A percentile compares a stretch with the other conserved stretches of the same genome.
Conservation (phyloP, 352 stramenopile species). For the Saprolegnia diclina region DNA sequence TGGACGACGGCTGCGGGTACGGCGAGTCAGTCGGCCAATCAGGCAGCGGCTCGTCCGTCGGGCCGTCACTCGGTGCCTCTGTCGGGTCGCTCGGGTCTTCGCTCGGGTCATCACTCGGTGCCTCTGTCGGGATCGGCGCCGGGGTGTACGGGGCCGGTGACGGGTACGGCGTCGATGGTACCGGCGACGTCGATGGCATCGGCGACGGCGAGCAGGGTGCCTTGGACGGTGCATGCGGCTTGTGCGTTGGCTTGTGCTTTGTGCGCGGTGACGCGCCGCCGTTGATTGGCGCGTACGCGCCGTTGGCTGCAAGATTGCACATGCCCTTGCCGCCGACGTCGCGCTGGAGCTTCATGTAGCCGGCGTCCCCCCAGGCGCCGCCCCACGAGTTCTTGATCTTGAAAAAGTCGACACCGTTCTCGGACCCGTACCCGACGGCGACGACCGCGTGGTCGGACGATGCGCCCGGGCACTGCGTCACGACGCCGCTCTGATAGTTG, state of each 20-base stretch:
- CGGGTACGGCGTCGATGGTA: too few species aligned
- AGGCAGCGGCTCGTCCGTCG: not conserved
- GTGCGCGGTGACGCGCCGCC: not conserved
- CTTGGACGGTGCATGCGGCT: too few species aligned
- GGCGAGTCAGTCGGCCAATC: not conserved
- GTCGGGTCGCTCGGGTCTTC: slow-evolving; percentile 6
- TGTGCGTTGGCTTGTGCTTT: too few species aligned
- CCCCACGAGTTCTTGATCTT: slow-evolving; percentile 74
- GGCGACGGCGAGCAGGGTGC: not conserved
- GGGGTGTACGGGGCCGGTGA: too few species aligned
- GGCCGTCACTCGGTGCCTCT: not conserved
- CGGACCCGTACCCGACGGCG: slow-evolving; percentile 43
- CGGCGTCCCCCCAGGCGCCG: slow-evolving; percentile 51
- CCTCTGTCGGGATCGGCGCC: not conserved
- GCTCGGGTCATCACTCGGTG: slow-evolving; percentile 9
- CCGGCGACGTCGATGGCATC: too few species aligned
- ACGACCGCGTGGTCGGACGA: slow-evolving; percentile 47
- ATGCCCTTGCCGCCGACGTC: slow-evolving; percentile 12
- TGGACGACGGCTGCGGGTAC: not conserved
- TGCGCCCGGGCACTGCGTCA: slow-evolving; percentile 37
- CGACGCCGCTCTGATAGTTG: slow-evolving; percentile 50
- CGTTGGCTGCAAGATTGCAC: slow-evolving; percentile 2
- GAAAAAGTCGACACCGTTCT: slow-evolving; percentile 37
- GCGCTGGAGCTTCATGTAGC: slow-evolving; percentile 32
- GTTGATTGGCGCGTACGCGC: not conserved